Evolutionary conservation across 1,284 basidiomycete species (phyloP), one percentile per base, ranked within the genome.

Genomic region (Trichosporon coremiiforme): DNA sequence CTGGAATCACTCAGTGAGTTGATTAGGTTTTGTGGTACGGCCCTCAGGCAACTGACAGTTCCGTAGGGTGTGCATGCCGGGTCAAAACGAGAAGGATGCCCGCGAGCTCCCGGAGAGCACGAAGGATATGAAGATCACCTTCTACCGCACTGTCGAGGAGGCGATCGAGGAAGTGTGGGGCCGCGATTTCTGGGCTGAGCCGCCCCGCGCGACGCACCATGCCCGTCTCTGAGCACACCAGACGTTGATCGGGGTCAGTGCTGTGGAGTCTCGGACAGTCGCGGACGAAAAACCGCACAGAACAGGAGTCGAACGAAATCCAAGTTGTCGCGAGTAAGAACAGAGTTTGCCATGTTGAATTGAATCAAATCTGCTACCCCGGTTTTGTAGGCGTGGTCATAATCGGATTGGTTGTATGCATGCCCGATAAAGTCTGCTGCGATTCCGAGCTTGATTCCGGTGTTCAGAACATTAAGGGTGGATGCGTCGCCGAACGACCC

Each of bases 31-130:
- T 53, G 3, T 45, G 41, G 33, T 8, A 33, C 3, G 6, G 53
- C 47, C 45, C 68, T 70, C 65, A 35, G 20, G 9, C 20, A 3
- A 53, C 66, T 60, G 45, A 41, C 35, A n/a, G n/a, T 35, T 4
- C 12, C 7, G n/a, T 65, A 80, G 77, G 66, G 73, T 95, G 73
- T 84, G 95, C 35, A 90, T 93, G 1, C 95, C 95, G 0, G 89
- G 87, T 29, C 91, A 90, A 1, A 95, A 94, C 81, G 87, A 89
- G 20, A 90, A 92, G 2, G 94, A 97, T 79, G 90, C 94, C 82
- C 91, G 92, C 85, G 96, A 96, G 79, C 92, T 95, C 0, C 94
- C 93, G 0, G 89, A 90, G 75, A 94, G 92, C 76, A 92, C 95
- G 67, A 94, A 93, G 9, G 92, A 92, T 25, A 92, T 97, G 71